phyloP scores from a whole-genome alignment of 306 rosid genomes.

The Medicago arabica region DNA sequence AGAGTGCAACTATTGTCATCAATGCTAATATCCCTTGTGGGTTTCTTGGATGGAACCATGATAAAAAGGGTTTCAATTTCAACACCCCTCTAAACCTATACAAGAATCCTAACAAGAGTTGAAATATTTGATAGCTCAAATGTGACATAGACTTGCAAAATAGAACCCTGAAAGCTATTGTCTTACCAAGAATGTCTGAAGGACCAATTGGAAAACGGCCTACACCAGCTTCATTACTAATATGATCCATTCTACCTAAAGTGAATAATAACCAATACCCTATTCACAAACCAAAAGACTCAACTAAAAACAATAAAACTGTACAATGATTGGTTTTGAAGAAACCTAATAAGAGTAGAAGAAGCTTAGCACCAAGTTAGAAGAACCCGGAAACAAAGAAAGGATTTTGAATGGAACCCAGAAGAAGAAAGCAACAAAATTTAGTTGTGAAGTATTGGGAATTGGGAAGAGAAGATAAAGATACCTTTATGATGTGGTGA shows the following conservation, averaged over 20 bases:
- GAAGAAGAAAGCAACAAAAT: not conserved
- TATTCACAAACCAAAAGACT: not conserved
- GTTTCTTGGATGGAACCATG: conserved; percentile 87
- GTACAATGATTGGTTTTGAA: not conserved
- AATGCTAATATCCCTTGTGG: conserved; percentile 93
- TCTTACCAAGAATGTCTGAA: conserved; percentile 75
- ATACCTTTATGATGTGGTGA: not conserved
- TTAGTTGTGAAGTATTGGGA: not conserved
- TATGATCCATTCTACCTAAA: conserved; percentile 64
- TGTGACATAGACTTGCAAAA: conserved; percentile 83
- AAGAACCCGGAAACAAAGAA: not conserved
- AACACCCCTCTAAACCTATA: conserved; percentile 56
- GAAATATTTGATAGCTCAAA: conserved; percentile 63
- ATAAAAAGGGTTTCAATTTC: conserved; percentile 55
- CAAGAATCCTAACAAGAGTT: conserved; percentile 48
- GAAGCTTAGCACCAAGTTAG: not conserved
- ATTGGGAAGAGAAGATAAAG: not conserved
- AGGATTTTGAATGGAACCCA: not conserved
- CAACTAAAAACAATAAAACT: not conserved
- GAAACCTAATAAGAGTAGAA: not conserved
- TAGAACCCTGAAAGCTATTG: conserved; percentile 82
- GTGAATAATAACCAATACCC: not conserved
- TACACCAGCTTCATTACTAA: conserved; percentile 86
- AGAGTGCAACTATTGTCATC: conserved; percentile 83
- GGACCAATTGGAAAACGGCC: conserved; percentile 91